Percentiles rank a stretch among this genome's conserved stretches.
Evolutionary conservation across 768 basidiomycete species (phyloP).

Genomic region (Flagelloscypha sp.): DNA sequence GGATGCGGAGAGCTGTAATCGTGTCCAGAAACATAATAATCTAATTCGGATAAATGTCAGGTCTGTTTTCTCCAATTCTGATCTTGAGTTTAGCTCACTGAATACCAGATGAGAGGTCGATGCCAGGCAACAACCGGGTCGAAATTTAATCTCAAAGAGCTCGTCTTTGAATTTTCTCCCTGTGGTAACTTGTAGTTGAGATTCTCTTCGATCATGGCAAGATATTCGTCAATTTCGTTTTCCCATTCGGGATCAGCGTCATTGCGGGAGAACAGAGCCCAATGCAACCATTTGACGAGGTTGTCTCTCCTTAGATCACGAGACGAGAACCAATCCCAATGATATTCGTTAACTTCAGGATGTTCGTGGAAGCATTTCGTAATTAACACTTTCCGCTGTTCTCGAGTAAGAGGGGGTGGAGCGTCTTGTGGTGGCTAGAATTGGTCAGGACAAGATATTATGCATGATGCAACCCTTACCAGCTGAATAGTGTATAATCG

Average conservation of each 20-base stretch:
- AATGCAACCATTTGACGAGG: conserved; percentile 53
- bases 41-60: conserved; percentile 20
- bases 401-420: conserved; percentile 29
- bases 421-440: conserved; percentile 24
- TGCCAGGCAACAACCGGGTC: conserved; percentile 50
- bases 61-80: not conserved
- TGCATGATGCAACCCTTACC: conserved; percentile 23
- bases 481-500: conserved; percentile 37
- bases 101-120: conserved; percentile 59
- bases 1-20: conserved; percentile 30
- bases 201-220: conserved; percentile 28
- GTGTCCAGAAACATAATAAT: conserved; percentile 46
- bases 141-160: conserved; percentile 43
- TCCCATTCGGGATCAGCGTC: conserved; percentile 29
- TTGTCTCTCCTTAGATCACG: conserved; percentile 36
- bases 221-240: conserved; percentile 45
- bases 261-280: conserved; percentile 48
- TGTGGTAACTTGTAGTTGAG: conserved; percentile 32
- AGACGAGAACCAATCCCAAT: conserved; percentile 48
- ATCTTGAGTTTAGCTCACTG: conserved; percentile 27
- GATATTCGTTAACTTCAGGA: conserved; percentile 19
- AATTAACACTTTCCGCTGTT: conserved; percentile 41
- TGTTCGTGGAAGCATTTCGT: conserved; percentile 30
- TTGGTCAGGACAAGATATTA: not conserved
- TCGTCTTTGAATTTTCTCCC: conserved; percentile 29